These are phyloP conservation scores for Dactylorhiza incarnata DNA, from an alignment of 106 monocot species.

Conservation along the genomic window DNA sequence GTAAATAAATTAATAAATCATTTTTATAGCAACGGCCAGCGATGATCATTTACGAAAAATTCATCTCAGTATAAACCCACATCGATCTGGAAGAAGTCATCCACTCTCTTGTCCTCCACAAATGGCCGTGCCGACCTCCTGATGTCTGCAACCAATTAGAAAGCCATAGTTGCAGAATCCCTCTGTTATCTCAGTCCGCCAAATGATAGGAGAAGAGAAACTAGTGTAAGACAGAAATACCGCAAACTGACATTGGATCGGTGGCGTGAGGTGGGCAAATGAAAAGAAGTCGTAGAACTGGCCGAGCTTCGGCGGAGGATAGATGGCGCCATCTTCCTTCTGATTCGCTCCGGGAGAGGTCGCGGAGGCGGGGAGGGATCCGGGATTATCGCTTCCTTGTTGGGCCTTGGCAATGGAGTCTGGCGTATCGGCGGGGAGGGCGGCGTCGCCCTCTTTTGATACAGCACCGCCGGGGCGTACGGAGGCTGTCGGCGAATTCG, in stretches of 20 bases:
- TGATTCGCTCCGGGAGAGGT: background rate
- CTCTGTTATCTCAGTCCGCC: background rate
- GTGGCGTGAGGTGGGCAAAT: constrained; percentile 73
- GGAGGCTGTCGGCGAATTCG: background rate
- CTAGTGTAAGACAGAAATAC: background rate
- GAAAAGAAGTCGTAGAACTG: constrained; percentile 99
- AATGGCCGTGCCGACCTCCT: constrained; percentile 54
- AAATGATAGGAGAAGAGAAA: background rate
- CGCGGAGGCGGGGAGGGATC: constrained; percentile 8
- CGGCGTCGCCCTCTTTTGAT: constrained; percentile 1
- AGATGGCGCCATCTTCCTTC: constrained; percentile 60
- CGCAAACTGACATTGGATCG: constrained; percentile 60
- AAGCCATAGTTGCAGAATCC: constrained; percentile 3
- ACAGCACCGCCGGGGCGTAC: background rate
- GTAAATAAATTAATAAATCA: background rate
- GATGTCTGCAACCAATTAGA: constrained; percentile 50
- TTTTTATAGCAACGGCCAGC: background rate
- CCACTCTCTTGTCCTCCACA: constrained; percentile 61
- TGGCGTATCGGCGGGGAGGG: constrained; percentile 2
- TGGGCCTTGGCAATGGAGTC: constrained; percentile 3
- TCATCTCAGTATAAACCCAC: constrained; percentile 30
- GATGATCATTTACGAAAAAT: background rate
- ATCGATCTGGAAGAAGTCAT: constrained; percentile 92
- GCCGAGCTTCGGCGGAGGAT: constrained; percentile 86
- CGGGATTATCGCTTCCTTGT: constrained; percentile 17